Evolutionary conservation across 2,329 filamentous ascomycete genomes (phyloP).

Genomic region (Ceratocystiopsis sp.): DNA sequence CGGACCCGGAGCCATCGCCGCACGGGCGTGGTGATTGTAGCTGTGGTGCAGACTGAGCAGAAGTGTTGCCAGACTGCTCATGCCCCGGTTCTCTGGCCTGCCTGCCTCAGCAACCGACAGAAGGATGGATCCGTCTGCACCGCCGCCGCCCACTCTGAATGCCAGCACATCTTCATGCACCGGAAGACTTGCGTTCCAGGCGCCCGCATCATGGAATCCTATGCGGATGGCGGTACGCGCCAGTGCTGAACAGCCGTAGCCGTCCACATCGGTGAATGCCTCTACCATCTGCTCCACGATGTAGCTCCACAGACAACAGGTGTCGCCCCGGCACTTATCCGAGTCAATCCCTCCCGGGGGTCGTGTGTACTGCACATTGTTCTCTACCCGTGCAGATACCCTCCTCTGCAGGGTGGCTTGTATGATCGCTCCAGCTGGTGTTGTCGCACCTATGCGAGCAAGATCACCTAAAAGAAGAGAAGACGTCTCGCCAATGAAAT

Average conservation of each 20-base stretch:
- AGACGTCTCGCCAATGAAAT: too few relatives aligned
- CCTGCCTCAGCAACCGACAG: slow-evolving; percentile 21
- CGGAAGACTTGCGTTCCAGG: slow-evolving; percentile 17
- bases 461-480: slow-evolving; percentile 21
- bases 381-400: slow-evolving; percentile 8
- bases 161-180: neutral
- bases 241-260: slow-evolving; percentile 9
- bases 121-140: slow-evolving; percentile 29
- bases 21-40: slow-evolving; percentile 16
- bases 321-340: slow-evolving; percentile 12
- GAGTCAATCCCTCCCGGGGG: slow-evolving; percentile 9
- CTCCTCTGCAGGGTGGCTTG: slow-evolving; percentile 18
- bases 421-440: slow-evolving; percentile 19
- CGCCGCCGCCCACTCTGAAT: slow-evolving; percentile 10
- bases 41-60: slow-evolving; percentile 19
- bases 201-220: slow-evolving; percentile 29
- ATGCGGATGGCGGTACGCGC: slow-evolving; percentile 27
- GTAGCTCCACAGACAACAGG: slow-evolving; percentile 23
- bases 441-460: slow-evolving; percentile 15
- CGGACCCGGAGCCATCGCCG: neutral
- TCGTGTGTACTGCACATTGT: slow-evolving; percentile 10
- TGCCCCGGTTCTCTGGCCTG: slow-evolving; percentile 26
- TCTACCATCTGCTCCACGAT: slow-evolving; percentile 19
- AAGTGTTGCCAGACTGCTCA: slow-evolving; percentile 22
- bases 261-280: slow-evolving; percentile 14